Conservation (phyloP, 1,284 basidiomycete genomes). For the Ustilago esculenta region DNA sequence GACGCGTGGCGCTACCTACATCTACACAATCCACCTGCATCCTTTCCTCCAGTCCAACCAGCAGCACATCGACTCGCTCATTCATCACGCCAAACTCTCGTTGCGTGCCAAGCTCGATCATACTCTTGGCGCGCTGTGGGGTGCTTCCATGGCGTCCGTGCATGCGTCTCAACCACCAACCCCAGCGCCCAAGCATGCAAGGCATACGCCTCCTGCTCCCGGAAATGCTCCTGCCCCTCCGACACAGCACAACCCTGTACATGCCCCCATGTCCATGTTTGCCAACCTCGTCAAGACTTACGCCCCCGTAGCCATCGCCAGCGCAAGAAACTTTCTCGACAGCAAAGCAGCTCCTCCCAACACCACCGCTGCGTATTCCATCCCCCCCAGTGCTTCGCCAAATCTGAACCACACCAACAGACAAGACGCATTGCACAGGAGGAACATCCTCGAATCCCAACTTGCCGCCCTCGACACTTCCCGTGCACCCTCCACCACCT, state of each 20-base stretch:
- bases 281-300: conserved; percentile 38
- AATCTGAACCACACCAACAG: not conserved
- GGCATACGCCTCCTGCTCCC: conserved; percentile 18
- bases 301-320: conserved; percentile 37
- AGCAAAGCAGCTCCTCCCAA: conserved; percentile 20
- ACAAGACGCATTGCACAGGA: conserved; percentile 20
- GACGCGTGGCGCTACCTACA: conserved; percentile 76
- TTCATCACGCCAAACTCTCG: conserved; percentile 69
- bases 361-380: conserved; percentile 16
- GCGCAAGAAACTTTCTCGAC: conserved; percentile 25
- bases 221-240: conserved; percentile 15
- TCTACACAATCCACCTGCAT: conserved; percentile 79
- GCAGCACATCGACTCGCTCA: conserved; percentile 78
- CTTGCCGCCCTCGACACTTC: conserved; percentile 33
- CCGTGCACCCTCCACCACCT: conserved; percentile 10
- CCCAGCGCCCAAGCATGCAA: conserved; percentile 9
- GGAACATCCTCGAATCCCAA: conserved; percentile 33
- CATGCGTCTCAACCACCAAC: not conserved
- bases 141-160: not conserved
- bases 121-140: conserved; percentile 18
- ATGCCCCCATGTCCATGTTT: conserved; percentile 24
- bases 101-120: conserved; percentile 7
- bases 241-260: conserved; percentile 41
- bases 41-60: conserved; percentile 83
- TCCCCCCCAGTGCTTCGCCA: conserved; percentile 5